Evolutionary conservation across 2,329 filamentous ascomycete species (phyloP).

Genomic region (Cercospora brassicicola): DNA sequence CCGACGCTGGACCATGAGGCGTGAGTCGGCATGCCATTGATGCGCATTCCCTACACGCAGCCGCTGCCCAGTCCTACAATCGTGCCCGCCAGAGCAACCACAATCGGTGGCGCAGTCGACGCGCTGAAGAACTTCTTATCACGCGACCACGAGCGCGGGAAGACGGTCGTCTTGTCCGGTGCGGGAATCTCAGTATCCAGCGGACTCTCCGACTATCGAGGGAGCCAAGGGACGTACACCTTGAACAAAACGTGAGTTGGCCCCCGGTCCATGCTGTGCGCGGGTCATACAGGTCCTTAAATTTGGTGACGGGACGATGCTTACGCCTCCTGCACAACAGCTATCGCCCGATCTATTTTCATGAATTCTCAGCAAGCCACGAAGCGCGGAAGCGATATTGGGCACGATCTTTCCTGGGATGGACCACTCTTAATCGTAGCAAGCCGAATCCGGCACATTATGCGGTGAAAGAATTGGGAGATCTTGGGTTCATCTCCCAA

Average conservation of each 20-base stretch:
- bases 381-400: constrained; percentile 90
- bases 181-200: constrained; percentile 93
- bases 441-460: constrained; percentile 76
- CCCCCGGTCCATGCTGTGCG: not conserved
- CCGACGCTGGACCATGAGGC: not conserved
- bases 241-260: constrained; percentile 67
- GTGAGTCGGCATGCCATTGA: constrained; percentile 48
- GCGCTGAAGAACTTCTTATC: constrained; percentile 74
- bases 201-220: constrained; percentile 89
- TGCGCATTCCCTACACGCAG: constrained; percentile 89
- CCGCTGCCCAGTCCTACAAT: constrained; percentile 74
- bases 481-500: constrained; percentile 68
- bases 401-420: constrained; percentile 91
- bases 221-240: constrained; percentile 85
- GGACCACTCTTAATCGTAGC: constrained; percentile 78
- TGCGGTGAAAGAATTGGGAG: constrained; percentile 70
- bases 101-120: constrained; percentile 70
- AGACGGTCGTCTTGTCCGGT: constrained; percentile 70
- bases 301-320: not conserved
- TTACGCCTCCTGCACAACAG: not conserved
- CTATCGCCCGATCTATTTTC: constrained; percentile 88
- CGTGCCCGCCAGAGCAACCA: constrained; percentile 69
- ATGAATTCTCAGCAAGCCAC: constrained; percentile 81
- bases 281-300: not conserved
- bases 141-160: constrained; percentile 52